These are phyloP conservation scores for Didymella pinodella DNA, from an alignment of 2,329 filamentous ascomycete species.

Conservation along the genomic window DNA sequence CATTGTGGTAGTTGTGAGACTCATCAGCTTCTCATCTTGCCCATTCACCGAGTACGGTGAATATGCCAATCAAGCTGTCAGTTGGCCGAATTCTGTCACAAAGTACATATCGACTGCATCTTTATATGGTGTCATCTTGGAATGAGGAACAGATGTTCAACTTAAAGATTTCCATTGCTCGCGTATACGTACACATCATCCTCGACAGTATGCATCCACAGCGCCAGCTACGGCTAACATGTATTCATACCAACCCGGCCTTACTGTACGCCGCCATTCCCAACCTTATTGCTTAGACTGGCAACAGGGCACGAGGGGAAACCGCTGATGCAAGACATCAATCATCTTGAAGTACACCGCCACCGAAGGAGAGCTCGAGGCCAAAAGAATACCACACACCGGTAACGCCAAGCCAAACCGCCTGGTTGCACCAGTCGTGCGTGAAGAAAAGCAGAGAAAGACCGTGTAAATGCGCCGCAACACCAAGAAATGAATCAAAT, in stretches of 20 bases:
- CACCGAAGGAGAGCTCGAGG: conserved; percentile 14
- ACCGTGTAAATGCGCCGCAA: conserved; percentile 26
- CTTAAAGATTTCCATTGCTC: conserved; percentile 16
- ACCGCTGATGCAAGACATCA: conserved; percentile 17
- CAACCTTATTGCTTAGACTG: conserved; percentile 20
- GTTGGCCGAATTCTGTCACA: too few species aligned
- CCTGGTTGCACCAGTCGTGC: conserved; percentile 19
- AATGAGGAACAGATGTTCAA: not conserved
- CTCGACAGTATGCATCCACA: conserved; percentile 8
- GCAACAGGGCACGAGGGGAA: conserved; percentile 19
- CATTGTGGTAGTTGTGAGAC: too few species aligned
- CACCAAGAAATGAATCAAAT: conserved; percentile 31
- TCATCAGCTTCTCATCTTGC: too few species aligned
- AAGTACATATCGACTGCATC: too few species aligned
- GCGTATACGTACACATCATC: conserved; percentile 17
- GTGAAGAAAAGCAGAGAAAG: conserved; percentile 12
- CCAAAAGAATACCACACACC: conserved; percentile 11
- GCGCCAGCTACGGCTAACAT: conserved; percentile 14
- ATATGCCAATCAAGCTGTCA: too few species aligned
- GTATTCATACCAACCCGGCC: conserved; percentile 13
- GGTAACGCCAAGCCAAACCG: conserved; percentile 20
- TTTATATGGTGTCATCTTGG: too few species aligned
- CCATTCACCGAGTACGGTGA: too few species aligned
- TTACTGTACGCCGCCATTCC: conserved; percentile 15
- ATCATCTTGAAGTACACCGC: conserved; percentile 20